Base-by-base conservation (phyloP, 2,329 filamentous ascomycete genomes). In the Pestalotiopsis sp. region DNA sequence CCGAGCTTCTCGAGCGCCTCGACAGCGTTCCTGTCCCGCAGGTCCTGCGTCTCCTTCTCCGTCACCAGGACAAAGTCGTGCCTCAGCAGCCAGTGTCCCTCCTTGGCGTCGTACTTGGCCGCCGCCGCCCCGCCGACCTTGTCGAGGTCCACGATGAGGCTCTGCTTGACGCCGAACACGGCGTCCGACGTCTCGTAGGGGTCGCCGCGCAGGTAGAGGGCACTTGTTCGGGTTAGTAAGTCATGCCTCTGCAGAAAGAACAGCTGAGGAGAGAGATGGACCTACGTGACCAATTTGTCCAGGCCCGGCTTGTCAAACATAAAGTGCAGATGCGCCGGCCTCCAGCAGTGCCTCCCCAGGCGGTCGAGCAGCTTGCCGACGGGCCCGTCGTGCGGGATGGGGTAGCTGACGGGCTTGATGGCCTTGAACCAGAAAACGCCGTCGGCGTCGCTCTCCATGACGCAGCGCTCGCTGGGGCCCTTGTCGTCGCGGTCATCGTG, bases 151-250 rank as follows among this genome's bases (percentile, higher is more conserved):
- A 94, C 85, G n/a, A 93, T 82, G 13, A 97, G 83, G 36, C 91
- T 93, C 76, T 93, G 86, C 79, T 97, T 97, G 68, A 97, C 93
- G 23, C 93, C 93, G 74, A 97, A 97, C 1, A 97, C 93, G 0
- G 93, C 92, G 76, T 97, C 93, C 0, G 91, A 93, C 1, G 89
- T 92, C 81, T 95, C 93, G 77, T 95, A 96, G 0, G 91, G 92
- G 74, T 95, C 93, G 60, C 90, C 90, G 2, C 91, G 88, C 67
- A 95, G 83, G 76, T 95, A 97, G 0, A 97, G 82, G 0, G 93
- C 92, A 3, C 91, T 94, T 60, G 60, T 58, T 17, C 23, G 6
- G 57, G 69, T 64, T 68, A 66, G 59, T 69, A 25, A 25, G 14
- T 38, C 20, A 68, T n/a, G 14, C 45, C 58, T 25, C 57, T n/a